phyloP scores from a whole-genome alignment of 768 basidiomycete species.

The Cubamyces lactineus region DNA sequence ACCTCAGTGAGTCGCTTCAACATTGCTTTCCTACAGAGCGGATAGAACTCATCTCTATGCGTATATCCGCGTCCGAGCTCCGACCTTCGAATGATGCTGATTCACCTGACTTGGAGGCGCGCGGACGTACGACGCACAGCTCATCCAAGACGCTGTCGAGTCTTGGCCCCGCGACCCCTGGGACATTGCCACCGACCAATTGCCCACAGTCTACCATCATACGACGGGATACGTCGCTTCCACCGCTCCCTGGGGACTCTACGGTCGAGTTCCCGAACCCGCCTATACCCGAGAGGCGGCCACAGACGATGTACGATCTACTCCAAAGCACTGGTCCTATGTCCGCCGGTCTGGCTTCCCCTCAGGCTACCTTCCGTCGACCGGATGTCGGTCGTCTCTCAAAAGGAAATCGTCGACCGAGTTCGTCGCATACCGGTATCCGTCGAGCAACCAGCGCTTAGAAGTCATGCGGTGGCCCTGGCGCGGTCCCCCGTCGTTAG shows the following conservation, averaged over 20 bases:
- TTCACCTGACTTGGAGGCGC: constrained; percentile 23
- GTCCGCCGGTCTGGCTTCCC: constrained; percentile 58
- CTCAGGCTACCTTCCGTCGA: constrained; percentile 64
- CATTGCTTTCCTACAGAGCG: no score
- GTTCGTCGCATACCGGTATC: constrained; percentile 89
- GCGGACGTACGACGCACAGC: constrained; percentile 33
- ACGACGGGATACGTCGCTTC: constrained; percentile 73
- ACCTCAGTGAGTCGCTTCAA: constrained; percentile 1
- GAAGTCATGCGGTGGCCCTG: constrained; percentile 54
- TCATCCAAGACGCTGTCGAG: constrained; percentile 30
- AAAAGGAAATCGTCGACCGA: constrained; percentile 78
- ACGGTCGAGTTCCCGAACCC: constrained; percentile 34
- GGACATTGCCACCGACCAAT: constrained; percentile 20
- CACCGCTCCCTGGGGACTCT: constrained; percentile 66
- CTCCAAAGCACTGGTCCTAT: constrained; percentile 39
- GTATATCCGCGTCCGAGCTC: constrained; percentile 33
- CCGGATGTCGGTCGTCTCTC: constrained; percentile 66
- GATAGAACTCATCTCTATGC: no score
- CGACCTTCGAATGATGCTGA: constrained; percentile 35
- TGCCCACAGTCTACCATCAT: constrained; percentile 32
- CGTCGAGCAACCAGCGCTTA: constrained; percentile 72
- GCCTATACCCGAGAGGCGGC: constrained; percentile 47
- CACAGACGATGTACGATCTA: constrained; percentile 69
- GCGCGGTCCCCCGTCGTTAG: background rate
- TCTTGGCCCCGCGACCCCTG: constrained; percentile 29